Percentiles rank a stretch among this genome's conserved stretches.
Conservation (phyloP, 2,329 filamentous ascomycete genomes). For the Colletotrichum euphorbiae region DNA sequence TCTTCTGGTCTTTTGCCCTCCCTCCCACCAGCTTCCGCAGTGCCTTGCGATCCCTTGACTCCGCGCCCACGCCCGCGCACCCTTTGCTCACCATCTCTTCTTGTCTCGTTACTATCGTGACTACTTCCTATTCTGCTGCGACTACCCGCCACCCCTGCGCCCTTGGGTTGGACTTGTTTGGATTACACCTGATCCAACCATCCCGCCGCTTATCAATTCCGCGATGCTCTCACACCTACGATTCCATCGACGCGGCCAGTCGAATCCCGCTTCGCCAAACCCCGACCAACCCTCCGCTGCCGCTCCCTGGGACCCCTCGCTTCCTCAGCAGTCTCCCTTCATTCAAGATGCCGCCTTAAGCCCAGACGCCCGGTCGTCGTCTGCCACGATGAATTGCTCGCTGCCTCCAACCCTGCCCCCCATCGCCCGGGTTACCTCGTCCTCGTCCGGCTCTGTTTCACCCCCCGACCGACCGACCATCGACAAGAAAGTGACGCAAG, state of each 20-base stretch:
- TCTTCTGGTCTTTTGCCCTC: no score
- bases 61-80: not conserved
- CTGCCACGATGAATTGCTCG: constrained; percentile 49
- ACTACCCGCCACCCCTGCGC: constrained; percentile 36
- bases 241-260: constrained; percentile 68
- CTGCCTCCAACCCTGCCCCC: constrained; percentile 63
- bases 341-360: constrained; percentile 53
- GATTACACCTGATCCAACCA: constrained; percentile 23
- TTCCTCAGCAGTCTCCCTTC: constrained; percentile 53
- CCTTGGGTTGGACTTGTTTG: not conserved
- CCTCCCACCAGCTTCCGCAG: no score
- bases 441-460: constrained; percentile 52
- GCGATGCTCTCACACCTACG: constrained; percentile 66
- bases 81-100: constrained; percentile 27
- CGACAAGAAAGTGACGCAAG: constrained; percentile 37
- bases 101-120: constrained; percentile 8
- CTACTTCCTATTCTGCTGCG: constrained; percentile 35
- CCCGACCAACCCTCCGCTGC: constrained; percentile 60
- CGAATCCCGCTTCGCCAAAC: constrained; percentile 65
- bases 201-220: not conserved
- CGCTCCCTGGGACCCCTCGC: constrained; percentile 47
- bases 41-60: constrained; percentile 20
- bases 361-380: constrained; percentile 51
- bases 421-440: constrained; percentile 61
- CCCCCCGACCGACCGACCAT: constrained; percentile 33